phyloP scores from a whole-genome alignment of 1,284 basidiomycete genomes.

The Leccinum pachyderme region DNA sequence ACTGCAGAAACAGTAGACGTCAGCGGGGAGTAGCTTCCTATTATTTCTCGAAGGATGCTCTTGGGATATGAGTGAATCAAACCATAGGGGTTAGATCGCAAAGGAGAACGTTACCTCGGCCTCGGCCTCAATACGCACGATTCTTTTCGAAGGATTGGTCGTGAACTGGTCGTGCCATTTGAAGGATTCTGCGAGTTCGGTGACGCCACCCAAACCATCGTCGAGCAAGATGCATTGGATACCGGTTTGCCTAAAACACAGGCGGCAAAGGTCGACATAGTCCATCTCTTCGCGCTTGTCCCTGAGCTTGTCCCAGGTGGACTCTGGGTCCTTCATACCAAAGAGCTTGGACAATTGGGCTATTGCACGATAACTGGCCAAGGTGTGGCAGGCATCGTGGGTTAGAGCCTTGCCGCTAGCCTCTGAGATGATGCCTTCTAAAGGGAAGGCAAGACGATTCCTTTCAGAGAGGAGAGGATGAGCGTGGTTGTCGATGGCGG shows the following conservation, averaged over 20 bases:
- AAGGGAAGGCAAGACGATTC: constrained; percentile 46
- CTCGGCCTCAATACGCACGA: constrained; percentile 64
- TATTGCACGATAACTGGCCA: constrained; percentile 58
- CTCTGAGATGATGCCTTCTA: constrained; percentile 66
- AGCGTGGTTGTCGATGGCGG: constrained; percentile 72
- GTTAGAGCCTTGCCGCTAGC: constrained; percentile 51
- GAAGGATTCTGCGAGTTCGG: constrained; percentile 49
- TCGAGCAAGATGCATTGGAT: constrained; percentile 70
- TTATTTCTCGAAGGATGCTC: constrained; percentile 36
- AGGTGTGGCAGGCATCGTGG: constrained; percentile 51
- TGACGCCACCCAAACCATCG: constrained; percentile 57
- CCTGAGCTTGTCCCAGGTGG: constrained; percentile 61
- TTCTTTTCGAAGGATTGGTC: constrained; percentile 48
- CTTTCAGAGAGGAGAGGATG: constrained; percentile 60
- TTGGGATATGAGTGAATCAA: constrained; percentile 17
- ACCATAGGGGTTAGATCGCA: constrained; percentile 3
- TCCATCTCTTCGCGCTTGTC: constrained; percentile 38
- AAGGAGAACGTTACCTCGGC: constrained; percentile 51
- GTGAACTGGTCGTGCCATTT: constrained; percentile 64
- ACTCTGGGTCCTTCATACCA: constrained; percentile 36
- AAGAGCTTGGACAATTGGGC: constrained; percentile 52
- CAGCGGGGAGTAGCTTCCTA: constrained; percentile 15
- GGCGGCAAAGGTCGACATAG: constrained; percentile 56
- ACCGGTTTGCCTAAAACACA: constrained; percentile 49
- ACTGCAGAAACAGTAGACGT: constrained; percentile 20